Evolutionary conservation across 768 basidiomycete genomes (phyloP), one percentile per base, ranked within the genome.

Genomic region (Pleurotus cornucopiae): DNA sequence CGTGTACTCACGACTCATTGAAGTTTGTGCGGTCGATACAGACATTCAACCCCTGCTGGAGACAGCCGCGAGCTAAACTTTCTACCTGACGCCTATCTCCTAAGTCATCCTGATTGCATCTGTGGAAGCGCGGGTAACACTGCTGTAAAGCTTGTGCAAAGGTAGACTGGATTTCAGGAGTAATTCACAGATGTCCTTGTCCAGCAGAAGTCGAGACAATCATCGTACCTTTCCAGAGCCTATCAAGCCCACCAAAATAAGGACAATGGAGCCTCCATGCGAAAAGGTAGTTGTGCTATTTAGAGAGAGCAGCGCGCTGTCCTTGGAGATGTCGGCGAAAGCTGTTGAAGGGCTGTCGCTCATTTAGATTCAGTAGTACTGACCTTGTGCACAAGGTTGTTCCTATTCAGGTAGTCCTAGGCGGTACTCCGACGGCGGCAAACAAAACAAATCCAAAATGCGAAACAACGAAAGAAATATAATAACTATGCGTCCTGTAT

Each of bases 51-150:
- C 88, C 87, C 59, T 76, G 67, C 46, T 63, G 60, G 51, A 91
- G 75, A 5, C 76, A 74, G 20, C 70, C 60, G 57, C 82, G 70
- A 4, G 82, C 85, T 38, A 84, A 68, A 6, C 70, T 66, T 65
- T 91, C 90, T 0, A 91, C 90, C n/a, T 62, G 68, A 11, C 76
- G 76, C 61, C 90, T 77, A 62, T 76, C 74, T 14, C 89, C 91
- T 43, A 93, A 76, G 54, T 91, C 86, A 63, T 93, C 91, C 68
- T 92, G 89, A 71, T 84, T 90, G 67, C 88, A 91, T 61, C 88
- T 77, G 44, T 74, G 73, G 66, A 90, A 88, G 41, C 69, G 69
- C 6, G 89, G 86, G 57, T 78, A 79, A 61, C 85, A 69, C 4
- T 65, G 58, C 63, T 90, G 74, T 4, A 92, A 76, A n/a, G 85